Evolutionary conservation across 768 basidiomycete species (phyloP).

Genomic region (Tylopilus rubrobrunneus): DNA sequence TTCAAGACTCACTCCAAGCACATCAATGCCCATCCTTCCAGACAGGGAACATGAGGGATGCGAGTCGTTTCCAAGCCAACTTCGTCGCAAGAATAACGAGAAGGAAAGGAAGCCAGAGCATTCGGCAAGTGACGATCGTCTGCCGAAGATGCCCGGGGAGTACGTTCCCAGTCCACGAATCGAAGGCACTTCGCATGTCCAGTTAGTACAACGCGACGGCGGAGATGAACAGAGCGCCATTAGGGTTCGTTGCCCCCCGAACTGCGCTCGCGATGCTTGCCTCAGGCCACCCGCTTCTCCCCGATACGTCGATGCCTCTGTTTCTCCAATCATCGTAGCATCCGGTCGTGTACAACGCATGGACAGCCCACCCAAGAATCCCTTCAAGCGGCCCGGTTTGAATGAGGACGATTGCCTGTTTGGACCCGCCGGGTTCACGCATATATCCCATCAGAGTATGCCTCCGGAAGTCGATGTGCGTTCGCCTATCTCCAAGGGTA

Average conservation of each 20-base stretch:
- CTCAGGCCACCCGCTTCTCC: neutral
- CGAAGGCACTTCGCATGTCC: conserved; percentile 20
- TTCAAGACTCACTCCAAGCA: conserved; percentile 16
- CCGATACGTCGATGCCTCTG: conserved; percentile 26
- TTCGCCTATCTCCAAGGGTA: conserved; percentile 25
- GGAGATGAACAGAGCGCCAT: conserved; percentile 10
- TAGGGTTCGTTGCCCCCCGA: conserved; percentile 16
- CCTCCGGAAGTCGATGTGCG: conserved; percentile 23
- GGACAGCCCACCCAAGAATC: neutral
- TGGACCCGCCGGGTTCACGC: conserved; percentile 10
- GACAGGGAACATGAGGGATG: neutral
- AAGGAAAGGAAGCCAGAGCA: neutral
- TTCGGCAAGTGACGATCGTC: neutral
- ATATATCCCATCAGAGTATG: conserved; percentile 11
- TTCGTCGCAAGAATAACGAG: neutral
- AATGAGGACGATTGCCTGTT: conserved; percentile 1
- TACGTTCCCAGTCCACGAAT: conserved; percentile 1
- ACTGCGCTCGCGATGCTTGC: conserved; percentile 19
- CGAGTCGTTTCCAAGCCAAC: neutral
- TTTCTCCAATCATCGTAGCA: conserved; percentile 23
- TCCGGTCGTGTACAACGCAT: neutral
- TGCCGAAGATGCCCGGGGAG: neutral
- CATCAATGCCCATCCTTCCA: conserved; percentile 18
- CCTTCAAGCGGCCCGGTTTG: neutral
- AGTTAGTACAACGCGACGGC: conserved; percentile 16